Percentiles rank a stretch among this genome's conserved stretches.
phyloP scores from a whole-genome alignment of 257 asterid genomes.

The Solanum rostratum region DNA sequence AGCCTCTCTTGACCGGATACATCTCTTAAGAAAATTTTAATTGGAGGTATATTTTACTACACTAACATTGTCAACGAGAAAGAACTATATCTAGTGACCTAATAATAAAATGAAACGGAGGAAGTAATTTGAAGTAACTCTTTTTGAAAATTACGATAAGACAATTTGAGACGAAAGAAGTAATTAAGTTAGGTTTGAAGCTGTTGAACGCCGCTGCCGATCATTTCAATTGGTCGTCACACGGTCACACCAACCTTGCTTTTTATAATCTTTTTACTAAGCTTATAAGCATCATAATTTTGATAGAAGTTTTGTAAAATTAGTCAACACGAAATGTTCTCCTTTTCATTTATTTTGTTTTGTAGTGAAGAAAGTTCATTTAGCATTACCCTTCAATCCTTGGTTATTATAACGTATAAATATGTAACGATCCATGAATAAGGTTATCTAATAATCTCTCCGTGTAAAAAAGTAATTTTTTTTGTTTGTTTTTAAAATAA shows the following conservation, averaged over 20 bases:
- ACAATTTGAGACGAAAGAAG: not conserved
- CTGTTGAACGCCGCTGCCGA: not conserved
- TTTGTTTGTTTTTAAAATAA: no score
- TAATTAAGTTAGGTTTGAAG: not conserved
- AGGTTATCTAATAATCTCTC: not conserved
- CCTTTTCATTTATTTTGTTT: not conserved
- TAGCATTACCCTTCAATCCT: not conserved
- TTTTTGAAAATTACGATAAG: not conserved
- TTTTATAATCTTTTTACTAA: not conserved
- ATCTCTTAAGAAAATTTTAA: no score
- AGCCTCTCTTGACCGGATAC: no score
- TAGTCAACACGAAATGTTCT: not conserved
- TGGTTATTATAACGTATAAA: not conserved
- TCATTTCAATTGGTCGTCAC: not conserved
- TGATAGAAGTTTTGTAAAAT: not conserved
- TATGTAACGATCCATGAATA: not conserved
- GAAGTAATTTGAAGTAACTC: no score
- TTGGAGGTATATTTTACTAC: no score
- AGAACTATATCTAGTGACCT: no score
- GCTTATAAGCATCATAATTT: not conserved
- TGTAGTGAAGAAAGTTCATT: not conserved
- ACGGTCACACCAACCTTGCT: not conserved
- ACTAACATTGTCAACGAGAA: no score
- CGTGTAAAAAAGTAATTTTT: no score
- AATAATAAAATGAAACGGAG: no score